These are phyloP conservation scores for Nothophytophthora sp. DNA, from an alignment of 352 stramenopile genomes.

Conservation along the genomic window DNA sequence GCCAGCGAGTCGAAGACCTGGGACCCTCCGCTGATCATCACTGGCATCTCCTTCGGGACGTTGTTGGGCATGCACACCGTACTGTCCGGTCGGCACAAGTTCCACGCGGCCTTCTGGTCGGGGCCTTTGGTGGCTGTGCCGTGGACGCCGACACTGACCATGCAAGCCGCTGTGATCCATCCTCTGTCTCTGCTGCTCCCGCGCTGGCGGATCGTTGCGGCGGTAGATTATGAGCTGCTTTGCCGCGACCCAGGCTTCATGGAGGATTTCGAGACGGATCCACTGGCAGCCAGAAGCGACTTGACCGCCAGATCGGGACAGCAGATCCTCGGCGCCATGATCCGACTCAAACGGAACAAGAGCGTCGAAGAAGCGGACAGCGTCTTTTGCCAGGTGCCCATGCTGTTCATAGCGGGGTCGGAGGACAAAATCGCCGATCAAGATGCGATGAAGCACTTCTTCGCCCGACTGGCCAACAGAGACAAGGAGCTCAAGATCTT, in stretches of 20 bases:
- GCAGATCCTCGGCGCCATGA: slow-evolving; percentile 30
- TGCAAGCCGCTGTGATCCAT: slow-evolving; percentile 34
- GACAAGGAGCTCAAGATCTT: slow-evolving; percentile 63
- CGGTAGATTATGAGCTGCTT: slow-evolving; percentile 41
- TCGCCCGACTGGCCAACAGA: slow-evolving; percentile 29
- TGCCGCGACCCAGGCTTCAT: slow-evolving; percentile 43
- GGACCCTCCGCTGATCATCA: slow-evolving; percentile 47
- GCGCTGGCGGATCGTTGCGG: slow-evolving; percentile 42
- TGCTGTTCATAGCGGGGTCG: slow-evolving; percentile 45
- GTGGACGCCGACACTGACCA: slow-evolving; percentile 39
- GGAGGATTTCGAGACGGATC: slow-evolving; percentile 53
- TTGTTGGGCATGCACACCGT: slow-evolving; percentile 61
- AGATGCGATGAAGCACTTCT: slow-evolving; percentile 35
- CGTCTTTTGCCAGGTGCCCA: slow-evolving; percentile 20
- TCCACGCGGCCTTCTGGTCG: slow-evolving; percentile 50
- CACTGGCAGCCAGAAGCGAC: slow-evolving; percentile 46
- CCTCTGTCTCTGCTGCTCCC: slow-evolving; percentile 43
- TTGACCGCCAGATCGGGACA: slow-evolving; percentile 38
- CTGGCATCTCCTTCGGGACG: slow-evolving; percentile 57
- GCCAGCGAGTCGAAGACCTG: slow-evolving; percentile 11
- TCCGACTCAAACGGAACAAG: slow-evolving; percentile 25
- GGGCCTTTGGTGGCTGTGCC: slow-evolving; percentile 51
- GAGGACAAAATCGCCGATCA: slow-evolving; percentile 49
- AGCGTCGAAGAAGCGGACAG: slow-evolving; percentile 11
- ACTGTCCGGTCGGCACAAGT: slow-evolving; percentile 43